phyloP scores from a whole-genome alignment of 139 green algal species.

The Picochlorum costavermella region DNA sequence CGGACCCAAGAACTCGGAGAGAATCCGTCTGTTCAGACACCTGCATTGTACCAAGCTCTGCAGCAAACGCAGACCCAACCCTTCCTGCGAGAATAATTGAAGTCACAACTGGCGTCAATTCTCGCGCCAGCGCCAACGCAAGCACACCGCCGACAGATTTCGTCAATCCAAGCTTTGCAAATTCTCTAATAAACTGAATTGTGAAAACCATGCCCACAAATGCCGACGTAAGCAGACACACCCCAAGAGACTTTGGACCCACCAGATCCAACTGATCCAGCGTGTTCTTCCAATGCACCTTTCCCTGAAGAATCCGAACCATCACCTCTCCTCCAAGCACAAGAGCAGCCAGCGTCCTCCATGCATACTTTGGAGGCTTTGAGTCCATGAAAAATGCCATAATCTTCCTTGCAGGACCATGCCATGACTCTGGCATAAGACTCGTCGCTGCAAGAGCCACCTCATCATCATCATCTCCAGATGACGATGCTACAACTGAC shows the following conservation, averaged over 20 bases:
- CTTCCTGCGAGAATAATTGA: conserved; percentile 95
- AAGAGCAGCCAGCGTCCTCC: conserved; percentile 60
- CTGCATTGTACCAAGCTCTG: conserved; percentile 98
- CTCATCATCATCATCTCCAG: too few relatives aligned
- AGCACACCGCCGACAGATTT: conserved; percentile 92
- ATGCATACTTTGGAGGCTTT: conserved; percentile 65
- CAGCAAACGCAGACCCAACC: conserved; percentile 92
- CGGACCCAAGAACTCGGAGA: conserved; percentile 84
- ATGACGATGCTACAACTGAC: too few relatives aligned
- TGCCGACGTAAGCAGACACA: conserved; percentile 84
- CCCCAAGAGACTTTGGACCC: conserved; percentile 83
- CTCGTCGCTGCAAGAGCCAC: neutral
- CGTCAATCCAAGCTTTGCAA: conserved; percentile 88
- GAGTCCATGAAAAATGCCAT: neutral
- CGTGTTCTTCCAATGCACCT: conserved; percentile 83
- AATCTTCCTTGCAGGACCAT: neutral
- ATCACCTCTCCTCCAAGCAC: conserved; percentile 75
- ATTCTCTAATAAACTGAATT: conserved; percentile 91
- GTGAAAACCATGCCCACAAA: conserved; percentile 99
- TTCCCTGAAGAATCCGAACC: conserved; percentile 67
- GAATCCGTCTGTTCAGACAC: conserved; percentile 98
- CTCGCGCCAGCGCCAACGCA: conserved; percentile 82
- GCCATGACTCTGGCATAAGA: neutral
- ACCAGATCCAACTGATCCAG: conserved; percentile 88
- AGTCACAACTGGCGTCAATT: conserved; percentile 96